Base-by-base conservation (phyloP, 345 rosid genomes). In the Rhodamnia rubescens region DNA sequence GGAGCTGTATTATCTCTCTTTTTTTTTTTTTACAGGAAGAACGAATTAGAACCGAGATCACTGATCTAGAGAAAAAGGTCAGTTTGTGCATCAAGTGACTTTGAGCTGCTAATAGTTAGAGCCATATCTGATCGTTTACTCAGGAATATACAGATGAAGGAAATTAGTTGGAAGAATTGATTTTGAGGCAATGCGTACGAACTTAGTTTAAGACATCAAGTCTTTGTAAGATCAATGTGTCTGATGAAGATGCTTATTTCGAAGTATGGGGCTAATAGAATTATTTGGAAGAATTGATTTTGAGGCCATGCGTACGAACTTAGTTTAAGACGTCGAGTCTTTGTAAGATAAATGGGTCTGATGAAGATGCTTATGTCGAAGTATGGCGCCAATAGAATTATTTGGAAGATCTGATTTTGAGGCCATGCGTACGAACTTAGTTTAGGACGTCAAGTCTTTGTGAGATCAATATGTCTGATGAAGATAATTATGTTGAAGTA, bases 41-140 rank as follows among this genome's bases (percentile, higher is more conserved):
- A 29, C 84, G 85, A 24, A 86, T 93, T 64, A 84, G n/a, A 85
- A 89, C 83, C 24, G 95, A 94, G 87, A 94, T 93, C 36, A 58
- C 91, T 16, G 50, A 87, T 22, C 93, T 94, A 26, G 93, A 94
- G 69, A 88, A 56, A 49, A 93, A 90, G 94, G 96, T 94, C 53
- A 86, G 91, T 69, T 69, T 69, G 78, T 36, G 24, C 26, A 69
- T 36, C 47, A 18, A 69, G 47, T 69, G 78, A 69, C 36, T 69
- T 32, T 69, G 47, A 36, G 47, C 42, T 69, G 78, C 78, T 56
- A 56, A 22, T 55, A 21, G 26, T 21, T 55, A 22, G 11, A 69
- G 26, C 78, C 6, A 18, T 2, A 4, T 36, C 78, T 69, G 47
- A 36, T 18, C 5, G 40, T 32, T 69, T 32, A 69, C 78, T 69